Evolutionary conservation across 1,284 basidiomycete genomes (phyloP), one percentile per base, ranked within the genome.

Genomic region (Phlebopus sp.): DNA sequence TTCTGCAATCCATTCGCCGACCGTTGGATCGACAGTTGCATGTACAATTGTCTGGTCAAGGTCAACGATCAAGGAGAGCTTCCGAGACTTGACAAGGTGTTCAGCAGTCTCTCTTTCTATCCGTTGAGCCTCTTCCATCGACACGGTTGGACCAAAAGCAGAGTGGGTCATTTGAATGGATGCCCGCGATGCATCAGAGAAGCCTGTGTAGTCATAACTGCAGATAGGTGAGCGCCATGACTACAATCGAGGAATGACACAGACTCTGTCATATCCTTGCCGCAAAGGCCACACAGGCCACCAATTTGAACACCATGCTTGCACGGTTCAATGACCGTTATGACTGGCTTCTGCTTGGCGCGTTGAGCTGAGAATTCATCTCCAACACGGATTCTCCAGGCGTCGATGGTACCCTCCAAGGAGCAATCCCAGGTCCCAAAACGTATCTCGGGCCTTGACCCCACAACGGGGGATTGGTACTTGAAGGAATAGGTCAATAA

Each of bases 31-130:
- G 30, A 98, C 96, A 0, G 96, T 98, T 9, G 97, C 96, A 65
- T 99, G 96, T 8, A 99, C 93, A 63, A 99, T 94, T 6, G 96
- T 99, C 69, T 99, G 96, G 72, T 99, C 96, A 35, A 99, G 81
- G 73, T 99, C 96, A 58, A 99, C 96, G 59, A 99, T 97, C 53
- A 99, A 83, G 10, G 92, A 92, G 18, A 99, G 82, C 62, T 88
- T 93, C 49, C 85, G 80, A 13, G 82, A 73, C 42, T 79, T 77
- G 56, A 93, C 77, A 23, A 99, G 82, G 52, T 85, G 82, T 3
- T 85, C 71, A 2, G 90, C 87, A 5, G 86, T 87, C 60, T 93
- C 86, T 27, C 78, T 78, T 62, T 97, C 93, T 54, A 97, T 85
- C 18, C 90, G 82, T 59, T 89, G 82, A 0, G 95, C 95, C 71